phyloP scores from a whole-genome alignment of 768 basidiomycete species.

The Russula olivacea region DNA sequence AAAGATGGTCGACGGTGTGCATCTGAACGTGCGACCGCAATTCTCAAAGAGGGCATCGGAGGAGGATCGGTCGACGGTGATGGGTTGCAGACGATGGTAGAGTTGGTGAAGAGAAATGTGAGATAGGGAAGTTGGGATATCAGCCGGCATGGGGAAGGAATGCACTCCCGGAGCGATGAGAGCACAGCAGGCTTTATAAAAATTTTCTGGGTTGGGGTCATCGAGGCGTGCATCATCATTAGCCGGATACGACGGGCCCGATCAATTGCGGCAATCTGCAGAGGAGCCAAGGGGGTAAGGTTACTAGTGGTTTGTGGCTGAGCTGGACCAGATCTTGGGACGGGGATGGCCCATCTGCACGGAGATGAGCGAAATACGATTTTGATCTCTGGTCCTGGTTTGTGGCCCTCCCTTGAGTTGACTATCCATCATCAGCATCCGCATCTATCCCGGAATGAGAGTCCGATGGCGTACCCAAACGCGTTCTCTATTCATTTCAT shows the following conservation, averaged over 20 bases:
- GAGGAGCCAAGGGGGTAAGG: constrained; percentile 10
- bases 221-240: constrained; percentile 9
- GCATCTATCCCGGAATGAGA: no score
- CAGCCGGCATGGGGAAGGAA: constrained; percentile 5
- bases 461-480: no score
- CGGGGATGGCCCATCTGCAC: neutral
- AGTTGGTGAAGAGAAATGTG: constrained; percentile 44
- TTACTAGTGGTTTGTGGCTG: neutral
- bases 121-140: constrained; percentile 29
- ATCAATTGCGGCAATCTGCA: constrained; percentile 25
- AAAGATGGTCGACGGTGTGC: constrained; percentile 64
- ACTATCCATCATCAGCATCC: no score
- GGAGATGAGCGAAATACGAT: neutral
- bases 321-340: neutral
- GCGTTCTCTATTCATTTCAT: neutral
- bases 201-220: constrained; percentile 1
- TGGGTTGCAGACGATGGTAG: constrained; percentile 47
- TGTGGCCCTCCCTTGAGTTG: neutral
- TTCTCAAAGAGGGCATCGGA: constrained; percentile 57
- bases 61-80: constrained; percentile 43
- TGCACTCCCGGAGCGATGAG: neutral
- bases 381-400: neutral
- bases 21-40: constrained; percentile 81
- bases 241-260: constrained; percentile 14
- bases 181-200: constrained; percentile 16